These are phyloP conservation scores for Trichoderma asperellum DNA, from an alignment of 2,329 filamentous ascomycete species.

Conservation along the genomic window DNA sequence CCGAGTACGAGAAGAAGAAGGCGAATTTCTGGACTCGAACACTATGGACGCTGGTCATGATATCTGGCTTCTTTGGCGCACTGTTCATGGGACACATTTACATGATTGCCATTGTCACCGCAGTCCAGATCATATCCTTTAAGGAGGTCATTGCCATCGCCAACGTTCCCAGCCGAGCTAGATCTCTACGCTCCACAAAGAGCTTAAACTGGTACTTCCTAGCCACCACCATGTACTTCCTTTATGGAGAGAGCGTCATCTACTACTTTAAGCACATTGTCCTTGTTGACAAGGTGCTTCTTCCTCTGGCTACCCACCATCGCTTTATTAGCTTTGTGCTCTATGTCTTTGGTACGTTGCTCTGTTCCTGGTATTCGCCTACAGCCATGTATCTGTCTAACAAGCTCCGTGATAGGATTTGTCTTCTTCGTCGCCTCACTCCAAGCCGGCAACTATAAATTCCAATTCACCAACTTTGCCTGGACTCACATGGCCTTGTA, in stretches of 20 bases:
- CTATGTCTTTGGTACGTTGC: slow-evolving; percentile 81
- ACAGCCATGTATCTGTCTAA: slow-evolving; percentile 28
- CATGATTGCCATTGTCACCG: slow-evolving; percentile 90
- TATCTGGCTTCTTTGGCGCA: slow-evolving; percentile 84
- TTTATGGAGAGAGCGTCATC: slow-evolving; percentile 98
- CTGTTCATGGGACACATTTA: slow-evolving; percentile 98
- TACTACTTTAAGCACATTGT: slow-evolving; percentile 99
- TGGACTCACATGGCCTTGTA: slow-evolving; percentile 99
- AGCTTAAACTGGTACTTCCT: slow-evolving; percentile 99
- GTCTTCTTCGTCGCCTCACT: slow-evolving; percentile 96
- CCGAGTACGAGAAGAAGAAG: slow-evolving; percentile 97
- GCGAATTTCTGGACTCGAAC: slow-evolving; percentile 95
- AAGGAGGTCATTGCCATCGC: slow-evolving; percentile 99
- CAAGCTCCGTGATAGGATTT: slow-evolving; percentile 68
- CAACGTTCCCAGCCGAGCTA: slow-evolving; percentile 88
- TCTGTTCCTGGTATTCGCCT: not conserved
- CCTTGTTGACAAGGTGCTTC: slow-evolving; percentile 86
- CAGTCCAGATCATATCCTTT: slow-evolving; percentile 94
- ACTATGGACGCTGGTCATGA: slow-evolving; percentile 99
- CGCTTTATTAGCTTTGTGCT: slow-evolving; percentile 98
- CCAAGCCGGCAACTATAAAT: slow-evolving; percentile 94
- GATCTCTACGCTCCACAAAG: slow-evolving; percentile 91
- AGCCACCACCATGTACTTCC: slow-evolving; percentile 98
- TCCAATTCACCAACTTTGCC: slow-evolving; percentile 98
- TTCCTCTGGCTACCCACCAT: slow-evolving; percentile 95